Percentiles rank a stretch among this genome's conserved stretches.
These are phyloP conservation scores for Rickenella mellea DNA, from an alignment of 768 basidiomycete species.

Conservation along the genomic window DNA sequence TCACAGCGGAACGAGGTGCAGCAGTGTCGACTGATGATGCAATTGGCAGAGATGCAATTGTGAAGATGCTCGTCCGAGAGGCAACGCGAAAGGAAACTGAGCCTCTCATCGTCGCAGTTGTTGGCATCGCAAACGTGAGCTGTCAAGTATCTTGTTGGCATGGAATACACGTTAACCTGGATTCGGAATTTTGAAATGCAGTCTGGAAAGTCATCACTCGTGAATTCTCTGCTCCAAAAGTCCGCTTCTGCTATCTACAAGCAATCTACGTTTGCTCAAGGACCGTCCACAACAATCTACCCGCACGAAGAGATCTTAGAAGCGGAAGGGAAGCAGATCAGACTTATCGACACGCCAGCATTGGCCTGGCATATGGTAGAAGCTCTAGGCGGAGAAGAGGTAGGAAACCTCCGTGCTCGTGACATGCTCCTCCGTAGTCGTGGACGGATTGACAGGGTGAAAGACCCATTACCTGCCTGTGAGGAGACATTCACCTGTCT, in stretches of 20 bases:
- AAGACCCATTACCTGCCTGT: conserved; percentile 69
- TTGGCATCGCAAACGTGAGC: conserved; percentile 77
- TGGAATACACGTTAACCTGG: conserved; percentile 4
- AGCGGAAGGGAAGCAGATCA: conserved; percentile 39
- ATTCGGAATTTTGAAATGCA: conserved; percentile 21
- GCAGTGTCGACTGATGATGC: conserved; percentile 42
- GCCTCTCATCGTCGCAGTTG: conserved; percentile 62
- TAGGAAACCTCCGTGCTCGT: conserved; percentile 33
- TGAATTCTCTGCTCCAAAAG: conserved; percentile 65
- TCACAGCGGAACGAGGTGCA: conserved; percentile 26
- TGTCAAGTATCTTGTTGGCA: neutral
- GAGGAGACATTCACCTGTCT: conserved; percentile 15
- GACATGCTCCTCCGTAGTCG: conserved; percentile 75
- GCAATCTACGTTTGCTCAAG: conserved; percentile 35
- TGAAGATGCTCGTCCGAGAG: conserved; percentile 36
- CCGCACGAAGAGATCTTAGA: conserved; percentile 53
- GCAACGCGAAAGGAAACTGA: conserved; percentile 33
- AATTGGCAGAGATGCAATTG: conserved; percentile 46
- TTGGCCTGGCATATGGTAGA: conserved; percentile 41
- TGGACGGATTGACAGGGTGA: conserved; percentile 77
- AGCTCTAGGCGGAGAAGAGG: conserved; percentile 25
- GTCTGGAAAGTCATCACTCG: conserved; percentile 78
- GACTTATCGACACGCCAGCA: conserved; percentile 86
- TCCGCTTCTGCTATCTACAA: conserved; percentile 47
- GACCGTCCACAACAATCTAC: conserved; percentile 64